A percentile compares a stretch with the other conserved stretches of the same genome.
Evolutionary conservation across 2,329 filamentous ascomycete genomes (phyloP).

Genomic region (Plenodomus biglobosus): DNA sequence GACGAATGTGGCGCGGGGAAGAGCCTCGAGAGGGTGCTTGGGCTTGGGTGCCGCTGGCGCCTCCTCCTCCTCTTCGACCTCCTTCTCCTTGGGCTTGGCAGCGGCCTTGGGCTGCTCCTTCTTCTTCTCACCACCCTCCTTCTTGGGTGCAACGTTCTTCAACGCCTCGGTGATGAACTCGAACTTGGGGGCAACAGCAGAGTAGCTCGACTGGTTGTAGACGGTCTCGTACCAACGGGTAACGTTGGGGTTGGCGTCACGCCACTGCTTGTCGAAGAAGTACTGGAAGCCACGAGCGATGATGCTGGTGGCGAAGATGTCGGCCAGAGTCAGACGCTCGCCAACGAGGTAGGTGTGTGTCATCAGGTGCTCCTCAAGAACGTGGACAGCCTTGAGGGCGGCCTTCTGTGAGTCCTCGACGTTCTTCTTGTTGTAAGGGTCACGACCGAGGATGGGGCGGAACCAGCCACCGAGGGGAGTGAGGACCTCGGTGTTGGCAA

Average conservation of each 20-base stretch:
- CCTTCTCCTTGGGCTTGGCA: constrained; percentile 56
- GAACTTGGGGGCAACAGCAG: constrained; percentile 72
- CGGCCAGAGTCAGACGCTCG: constrained; percentile 95
- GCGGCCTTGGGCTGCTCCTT: constrained; percentile 64
- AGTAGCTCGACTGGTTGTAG: constrained; percentile 89
- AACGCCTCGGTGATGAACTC: constrained; percentile 79
- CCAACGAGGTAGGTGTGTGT: constrained; percentile 96
- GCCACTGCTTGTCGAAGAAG: constrained; percentile 92
- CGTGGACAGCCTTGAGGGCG: constrained; percentile 66
- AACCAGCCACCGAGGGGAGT: constrained; percentile 75
- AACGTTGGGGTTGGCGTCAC: constrained; percentile 77
- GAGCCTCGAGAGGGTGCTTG: constrained; percentile 92
- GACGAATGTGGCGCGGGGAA: constrained; percentile 75
- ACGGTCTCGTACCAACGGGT: constrained; percentile 95
- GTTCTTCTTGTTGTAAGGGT: constrained; percentile 96
- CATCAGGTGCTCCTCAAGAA: constrained; percentile 84
- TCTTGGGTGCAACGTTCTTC: constrained; percentile 74
- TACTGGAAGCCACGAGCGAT: constrained; percentile 86
- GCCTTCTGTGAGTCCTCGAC: constrained; percentile 78
- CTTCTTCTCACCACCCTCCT: constrained; percentile 77
- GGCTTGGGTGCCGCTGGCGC: constrained; percentile 72
- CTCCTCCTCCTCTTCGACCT: constrained; percentile 64
- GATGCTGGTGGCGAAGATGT: constrained; percentile 80
- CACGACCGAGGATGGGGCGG: constrained; percentile 77
- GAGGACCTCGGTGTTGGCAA: constrained; percentile 86